Evolutionary conservation across 306 rosid species (phyloP).

Genomic region (Erythrophleum fordii): DNA sequence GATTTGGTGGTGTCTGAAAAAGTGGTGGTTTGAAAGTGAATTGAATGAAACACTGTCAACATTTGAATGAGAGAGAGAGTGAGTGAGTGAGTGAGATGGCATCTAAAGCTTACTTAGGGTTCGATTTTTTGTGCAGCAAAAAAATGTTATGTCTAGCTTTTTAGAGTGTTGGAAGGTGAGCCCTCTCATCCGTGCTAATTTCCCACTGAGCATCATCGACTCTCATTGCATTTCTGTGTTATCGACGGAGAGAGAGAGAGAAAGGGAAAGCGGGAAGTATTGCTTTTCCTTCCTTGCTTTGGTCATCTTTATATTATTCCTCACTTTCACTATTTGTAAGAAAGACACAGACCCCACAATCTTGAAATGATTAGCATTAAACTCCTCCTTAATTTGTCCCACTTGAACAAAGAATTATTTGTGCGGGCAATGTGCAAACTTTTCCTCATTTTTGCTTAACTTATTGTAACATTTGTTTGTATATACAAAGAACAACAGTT

Average conservation of each 20-base stretch:
- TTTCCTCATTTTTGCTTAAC: not conserved
- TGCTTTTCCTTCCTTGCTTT: slow-evolving; percentile 47
- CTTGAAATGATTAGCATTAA: slow-evolving; percentile 40
- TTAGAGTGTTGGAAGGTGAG: slow-evolving; percentile 59
- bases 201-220: slow-evolving; percentile 48
- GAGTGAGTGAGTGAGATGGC: slow-evolving; percentile 39
- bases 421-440: not conserved
- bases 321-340: slow-evolving; percentile 48
- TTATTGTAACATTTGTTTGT: not conserved
- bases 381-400: slow-evolving; percentile 31
- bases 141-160: slow-evolving; percentile 38
- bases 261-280: slow-evolving; percentile 1
- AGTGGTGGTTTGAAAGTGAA: slow-evolving; percentile 75
- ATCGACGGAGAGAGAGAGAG: not conserved
- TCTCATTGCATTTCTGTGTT: slow-evolving; percentile 43
- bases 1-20: slow-evolving; percentile 84
- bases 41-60: slow-evolving; percentile 72
- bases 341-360: slow-evolving; percentile 45
- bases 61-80: slow-evolving; percentile 47
- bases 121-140: slow-evolving; percentile 31
- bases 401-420: not conserved
- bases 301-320: slow-evolving; percentile 47
- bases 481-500: not conserved
- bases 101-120: slow-evolving; percentile 52
- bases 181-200: slow-evolving; percentile 44